A percentile compares a stretch with the other conserved stretches of the same genome.
These are phyloP conservation scores for Apocynum venetum DNA, from an alignment of 257 asterid genomes.

Conservation along the genomic window DNA sequence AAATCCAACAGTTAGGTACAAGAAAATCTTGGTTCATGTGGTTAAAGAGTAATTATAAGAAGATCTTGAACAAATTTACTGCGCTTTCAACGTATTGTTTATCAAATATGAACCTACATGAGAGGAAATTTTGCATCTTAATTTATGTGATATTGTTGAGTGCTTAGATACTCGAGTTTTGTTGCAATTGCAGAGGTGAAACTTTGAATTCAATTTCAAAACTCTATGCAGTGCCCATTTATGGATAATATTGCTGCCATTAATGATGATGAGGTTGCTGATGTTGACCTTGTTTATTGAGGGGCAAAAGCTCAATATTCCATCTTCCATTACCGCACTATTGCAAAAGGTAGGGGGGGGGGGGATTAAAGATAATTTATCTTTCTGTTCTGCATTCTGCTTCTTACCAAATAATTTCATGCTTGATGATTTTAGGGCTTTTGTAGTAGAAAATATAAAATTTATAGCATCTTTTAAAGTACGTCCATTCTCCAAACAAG, in stretches of 20 bases:
- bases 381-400: not conserved
- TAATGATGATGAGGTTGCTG: slow-evolving; percentile 34
- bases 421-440: not conserved
- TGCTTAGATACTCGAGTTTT: not conserved
- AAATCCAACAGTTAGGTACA: too few relatives aligned
- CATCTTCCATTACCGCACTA: slow-evolving; percentile 6
- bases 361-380: not conserved
- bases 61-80: not conserved
- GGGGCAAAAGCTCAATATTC: slow-evolving; percentile 26
- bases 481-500: too few relatives aligned
- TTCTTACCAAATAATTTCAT: not conserved
- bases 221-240: slow-evolving; percentile 39
- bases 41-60: slow-evolving; percentile 40
- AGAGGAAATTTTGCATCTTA: slow-evolving; percentile 4
- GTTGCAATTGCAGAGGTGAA: slow-evolving; percentile 42
- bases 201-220: slow-evolving; percentile 41
- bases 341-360: slow-evolving; percentile 11
- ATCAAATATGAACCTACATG: not conserved
- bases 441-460: too few relatives aligned
- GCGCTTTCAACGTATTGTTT: not conserved
- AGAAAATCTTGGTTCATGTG: slow-evolving; percentile 43
- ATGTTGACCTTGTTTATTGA: slow-evolving; percentile 28
- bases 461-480: too few relatives aligned
- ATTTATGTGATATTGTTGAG: not conserved
- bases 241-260: slow-evolving; percentile 44